Conservation (phyloP, 768 basidiomycete species). For the Hericium rajendrae region DNA sequence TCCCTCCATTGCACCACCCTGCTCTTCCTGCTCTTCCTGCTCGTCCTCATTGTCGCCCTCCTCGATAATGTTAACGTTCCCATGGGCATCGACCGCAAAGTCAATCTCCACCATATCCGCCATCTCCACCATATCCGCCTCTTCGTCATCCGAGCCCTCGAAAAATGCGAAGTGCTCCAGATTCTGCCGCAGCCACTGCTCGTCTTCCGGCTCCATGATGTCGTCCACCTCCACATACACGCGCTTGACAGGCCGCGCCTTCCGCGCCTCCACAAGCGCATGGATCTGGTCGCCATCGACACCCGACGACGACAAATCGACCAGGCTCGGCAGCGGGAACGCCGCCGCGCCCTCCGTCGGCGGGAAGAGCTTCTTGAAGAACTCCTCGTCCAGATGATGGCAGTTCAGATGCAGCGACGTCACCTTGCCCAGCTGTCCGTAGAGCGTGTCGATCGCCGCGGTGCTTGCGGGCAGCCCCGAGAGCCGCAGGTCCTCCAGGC, state of each 20-base stretch:
- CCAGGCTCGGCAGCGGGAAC: conserved; percentile 42
- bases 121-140: conserved; percentile 17
- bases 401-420: conserved; percentile 32
- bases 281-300: conserved; percentile 33
- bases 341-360: not conserved
- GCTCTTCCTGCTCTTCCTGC: too few species aligned
- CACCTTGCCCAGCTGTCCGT: conserved; percentile 39
- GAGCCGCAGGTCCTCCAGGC: conserved; percentile 45
- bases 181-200: conserved; percentile 50
- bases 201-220: conserved; percentile 30
- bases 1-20: too few species aligned
- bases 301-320: conserved; percentile 36
- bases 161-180: conserved; percentile 59
- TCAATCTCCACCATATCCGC: not conserved
- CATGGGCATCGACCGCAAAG: too few species aligned
- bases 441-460: conserved; percentile 27
- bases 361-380: conserved; percentile 16
- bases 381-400: conserved; percentile 20
- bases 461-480: conserved; percentile 35
- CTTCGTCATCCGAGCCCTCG: conserved; percentile 36
- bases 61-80: too few species aligned
- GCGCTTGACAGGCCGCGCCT: conserved; percentile 37
- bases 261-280: conserved; percentile 34
- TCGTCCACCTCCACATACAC: conserved; percentile 37
- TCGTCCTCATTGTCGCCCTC: too few species aligned